Base-by-base conservation (phyloP, 2,329 filamentous ascomycete genomes). In the Periconia digitata region DNA sequence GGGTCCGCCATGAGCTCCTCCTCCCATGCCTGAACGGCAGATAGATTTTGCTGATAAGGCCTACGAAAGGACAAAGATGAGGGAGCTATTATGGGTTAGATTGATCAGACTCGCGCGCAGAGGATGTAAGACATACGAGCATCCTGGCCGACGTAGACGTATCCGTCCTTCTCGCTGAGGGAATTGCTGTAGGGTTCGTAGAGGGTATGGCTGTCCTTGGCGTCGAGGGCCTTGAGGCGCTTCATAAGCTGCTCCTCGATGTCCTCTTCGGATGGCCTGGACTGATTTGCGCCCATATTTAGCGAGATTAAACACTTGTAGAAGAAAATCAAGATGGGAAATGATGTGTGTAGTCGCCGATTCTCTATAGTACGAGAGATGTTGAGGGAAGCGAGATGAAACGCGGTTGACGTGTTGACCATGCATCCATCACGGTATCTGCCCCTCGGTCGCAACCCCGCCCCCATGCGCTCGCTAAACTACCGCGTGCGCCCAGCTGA, bases 1-100 rank as follows among this genome's bases (percentile, higher is more conserved):
- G 85, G 81, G 62, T 89, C 84, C 40, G 79, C 72, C 53, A 89
- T 75, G 27, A 88, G 72, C 56, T 79, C 73, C 41, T 77, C 76
- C 70, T 87, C 82, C 84, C 85, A 87, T 40, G 78, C 67, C 49
- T 76, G 70, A 10, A 84, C 74, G 12, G 83, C 66, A 1, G 79
- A 79, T 3, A 90, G 53, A 43, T 74, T 46, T 70, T 54, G 60
- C 27, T 52, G 58, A 41, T 65, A 50, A 47, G 64, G 56, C 43
- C 50, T 46, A 12, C 27, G 62, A 63, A 8, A 63, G 58, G 39
- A 63, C 65, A 15, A 13, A 12, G 27, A 32, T 32, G 29, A 38
- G 57, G 7, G 64, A 62, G 10, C 58, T 65, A 69, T 43, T 7
- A 15, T 32, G 4, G n/a, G 40, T 32, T 12, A 21, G 8, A 15